Evolutionary conservation across 495 filamentous ascomycete species (phyloP), one percentile per base, ranked within the genome.

Genomic region (Penicilliopsis zonata): DNA sequence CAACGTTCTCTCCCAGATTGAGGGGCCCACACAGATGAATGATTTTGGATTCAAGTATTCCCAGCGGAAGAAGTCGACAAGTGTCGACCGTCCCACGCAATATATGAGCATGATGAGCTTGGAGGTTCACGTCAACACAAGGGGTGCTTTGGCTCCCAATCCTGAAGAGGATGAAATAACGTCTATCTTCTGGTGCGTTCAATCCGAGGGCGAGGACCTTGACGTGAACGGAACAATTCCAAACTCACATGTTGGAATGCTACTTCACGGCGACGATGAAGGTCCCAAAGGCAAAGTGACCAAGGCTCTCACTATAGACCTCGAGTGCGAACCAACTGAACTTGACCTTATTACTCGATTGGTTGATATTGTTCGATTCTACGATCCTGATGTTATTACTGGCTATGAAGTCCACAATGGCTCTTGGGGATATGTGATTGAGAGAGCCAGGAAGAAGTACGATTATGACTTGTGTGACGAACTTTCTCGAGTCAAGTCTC

Each of bases 21-120:
- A 87, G 19, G 86, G 80, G 0, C 76, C 86, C 0, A 96, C 92
- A 2, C 90, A 93, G 31, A 84, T 70, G 43, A 85, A 85, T 43
- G 76, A 70, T 28, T 67, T 85, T 49, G 85, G 82, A 2, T 85
- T 87, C 61, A 90, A 85, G 48, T 90, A 82, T 50, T 87, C 86
- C 1, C 86, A 90, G 47, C 82, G 79, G 42, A 56, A 65, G 32
- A 73, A 74, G 46, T 74, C 77, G 3, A 81, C 78, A 1, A 86
- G 76, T 46, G 79, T 90, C 22, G 71, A 81, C 42, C 81, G 88
- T 40, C 85, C 93, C 49, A 72, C 77, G 4, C 86, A 94, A 41
- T 87, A 93, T 50, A 96, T 96, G 86, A 94, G 83, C 54, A 83
- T 75, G 20, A 87, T 98, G 86, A 87, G 87, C 43, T 52, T 98